Evolutionary conservation across 2,329 filamentous ascomycete species (phyloP).

Genomic region (Aulographum hederae): DNA sequence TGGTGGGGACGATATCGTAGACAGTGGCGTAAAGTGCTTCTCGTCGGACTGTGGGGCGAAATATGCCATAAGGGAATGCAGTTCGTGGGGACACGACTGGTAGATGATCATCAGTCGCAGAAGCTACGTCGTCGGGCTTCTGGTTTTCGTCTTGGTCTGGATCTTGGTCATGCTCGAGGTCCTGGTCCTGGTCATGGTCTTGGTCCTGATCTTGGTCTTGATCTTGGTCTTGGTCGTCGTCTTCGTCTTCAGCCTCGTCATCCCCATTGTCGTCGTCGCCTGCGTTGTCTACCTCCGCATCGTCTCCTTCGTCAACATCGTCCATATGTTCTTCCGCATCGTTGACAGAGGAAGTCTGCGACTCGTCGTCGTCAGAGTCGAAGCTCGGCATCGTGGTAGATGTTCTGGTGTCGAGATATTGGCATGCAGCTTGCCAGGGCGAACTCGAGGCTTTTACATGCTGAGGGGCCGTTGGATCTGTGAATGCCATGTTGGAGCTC

Average conservation of each 20-base stretch:
- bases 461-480: no score
- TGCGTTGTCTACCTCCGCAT: slow-evolving; percentile 15
- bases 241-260: slow-evolving; percentile 18
- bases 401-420: background rate
- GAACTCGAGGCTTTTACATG: no score
- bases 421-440: no score
- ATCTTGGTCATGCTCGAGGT: background rate
- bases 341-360: no score
- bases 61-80: no score
- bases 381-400: slow-evolving; percentile 12
- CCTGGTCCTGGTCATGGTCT: slow-evolving; percentile 14
- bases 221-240: slow-evolving; percentile 20
- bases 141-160: no score
- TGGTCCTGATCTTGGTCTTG: slow-evolving; percentile 25
- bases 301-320: slow-evolving; percentile 22
- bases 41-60: slow-evolving; percentile 47
- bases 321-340: slow-evolving; percentile 24
- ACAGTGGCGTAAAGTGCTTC: slow-evolving; percentile 63
- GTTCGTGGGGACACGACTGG: slow-evolving; percentile 7
- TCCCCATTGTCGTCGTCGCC: slow-evolving; percentile 18
- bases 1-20: slow-evolving; percentile 94
- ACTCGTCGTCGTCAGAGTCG: slow-evolving; percentile 22
- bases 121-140: slow-evolving; percentile 4
- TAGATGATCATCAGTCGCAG: background rate
- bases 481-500: no score